phyloP scores from a whole-genome alignment of 352 stramenopile species.

The Globisporangium paddicum region DNA sequence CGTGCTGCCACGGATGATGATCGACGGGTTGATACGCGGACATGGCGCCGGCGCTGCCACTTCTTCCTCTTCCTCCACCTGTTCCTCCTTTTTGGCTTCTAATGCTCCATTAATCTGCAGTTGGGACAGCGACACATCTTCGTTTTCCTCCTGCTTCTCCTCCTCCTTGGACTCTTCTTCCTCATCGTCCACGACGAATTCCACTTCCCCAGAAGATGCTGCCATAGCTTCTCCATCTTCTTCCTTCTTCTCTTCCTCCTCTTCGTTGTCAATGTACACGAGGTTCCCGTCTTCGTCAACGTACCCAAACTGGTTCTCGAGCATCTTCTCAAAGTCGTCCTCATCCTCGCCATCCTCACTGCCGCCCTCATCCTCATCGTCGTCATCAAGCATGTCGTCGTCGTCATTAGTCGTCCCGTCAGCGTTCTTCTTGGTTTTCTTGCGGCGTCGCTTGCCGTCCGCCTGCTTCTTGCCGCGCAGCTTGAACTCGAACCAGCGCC shows the following conservation, averaged over 20 bases:
- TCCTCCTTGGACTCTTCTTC: conserved; percentile 39
- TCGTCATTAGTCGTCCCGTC: conserved; percentile 21
- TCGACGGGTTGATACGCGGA: conserved; percentile 81
- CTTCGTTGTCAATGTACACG: conserved; percentile 92
- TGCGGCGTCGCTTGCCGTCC: conserved; percentile 53
- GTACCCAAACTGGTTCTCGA: conserved; percentile 94
- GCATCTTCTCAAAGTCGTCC: conserved; percentile 78
- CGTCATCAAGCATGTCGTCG: conserved; percentile 35
- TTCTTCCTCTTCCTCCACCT: conserved; percentile 25
- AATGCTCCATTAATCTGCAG: not conserved
- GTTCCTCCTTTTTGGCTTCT: conserved; percentile 11
- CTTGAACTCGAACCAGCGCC: conserved; percentile 93
- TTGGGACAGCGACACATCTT: conserved; percentile 5
- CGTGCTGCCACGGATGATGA: conserved; percentile 87
- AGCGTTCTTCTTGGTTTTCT: conserved; percentile 40
- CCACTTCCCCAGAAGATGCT: not conserved
- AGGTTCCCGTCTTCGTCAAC: conserved; percentile 94
- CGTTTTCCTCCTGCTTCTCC: conserved; percentile 16
- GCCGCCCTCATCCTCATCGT: conserved; percentile 35
- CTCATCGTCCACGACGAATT: conserved; percentile 7
- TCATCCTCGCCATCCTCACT: conserved; percentile 68
- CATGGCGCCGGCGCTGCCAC: conserved; percentile 40
- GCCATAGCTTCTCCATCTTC: not conserved
- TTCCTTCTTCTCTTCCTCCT: conserved; percentile 33
- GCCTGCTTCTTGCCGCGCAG: conserved; percentile 80